Base-by-base conservation (phyloP, 768 basidiomycete species). In the Phylloporus sp. region DNA sequence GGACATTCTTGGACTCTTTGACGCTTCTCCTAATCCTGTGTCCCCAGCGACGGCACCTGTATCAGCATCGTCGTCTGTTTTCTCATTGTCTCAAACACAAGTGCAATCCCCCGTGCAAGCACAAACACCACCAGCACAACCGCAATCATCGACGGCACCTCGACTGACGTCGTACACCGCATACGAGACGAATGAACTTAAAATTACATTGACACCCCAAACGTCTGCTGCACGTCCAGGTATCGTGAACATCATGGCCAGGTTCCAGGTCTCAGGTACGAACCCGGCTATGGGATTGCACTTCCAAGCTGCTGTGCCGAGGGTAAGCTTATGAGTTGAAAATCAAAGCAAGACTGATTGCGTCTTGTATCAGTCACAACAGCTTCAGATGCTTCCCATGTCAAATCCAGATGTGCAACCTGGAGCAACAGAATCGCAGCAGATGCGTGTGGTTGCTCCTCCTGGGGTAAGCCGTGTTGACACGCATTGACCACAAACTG, bases 251-350 rank as follows among this genome's bases (percentile, higher is more conserved):
- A 88, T 98, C 55, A 71, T 94, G 51, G 95, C 92, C 18, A 79
- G 86, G 47, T 98, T 99, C 76, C 85, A 88, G 52, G 80, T 84
- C 3, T 73, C 79, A 2, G 85, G 82, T 15, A 65, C 65, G 4
- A 76, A 71, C 18, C 47, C 77, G 6, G 84, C 77, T 2, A 74
- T 75, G 6, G 83, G 81, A 2, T 72, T 99, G 42, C 93, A 86
- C 63, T 97, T 99, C 76, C 97, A 98, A 67, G 97, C 94, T 35
- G 97, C 95, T 8, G 95, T 99, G 8, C 95, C 95, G 4, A 95
- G 92, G 80, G 94, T 92, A 54, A 52, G 68, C 48, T 18, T 22
- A 7, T 16, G 31, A 16, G 11, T 24, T 20, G 27, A n/a, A 32
- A 18, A 8, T 15, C 15, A 20, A 20, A 13, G 31, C 22, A 22